phyloP scores from a whole-genome alignment of 2,329 filamentous ascomycete species.

The Colletotrichum cuscutae region DNA sequence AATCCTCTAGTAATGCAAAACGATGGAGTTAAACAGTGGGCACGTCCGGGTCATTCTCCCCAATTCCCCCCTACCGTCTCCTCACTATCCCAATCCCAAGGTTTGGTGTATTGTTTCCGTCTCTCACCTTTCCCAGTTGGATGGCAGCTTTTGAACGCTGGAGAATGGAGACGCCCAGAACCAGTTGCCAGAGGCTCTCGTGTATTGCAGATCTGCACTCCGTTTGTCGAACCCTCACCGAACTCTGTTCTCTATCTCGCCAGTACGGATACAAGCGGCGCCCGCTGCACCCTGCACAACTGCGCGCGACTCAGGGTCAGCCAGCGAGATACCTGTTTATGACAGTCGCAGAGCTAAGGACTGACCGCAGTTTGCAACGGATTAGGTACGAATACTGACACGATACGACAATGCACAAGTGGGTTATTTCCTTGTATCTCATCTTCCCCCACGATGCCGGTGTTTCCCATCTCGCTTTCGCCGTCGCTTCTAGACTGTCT shows the following conservation, averaged over 20 bases:
- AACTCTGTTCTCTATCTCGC: not conserved
- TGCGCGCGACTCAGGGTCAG: not conserved
- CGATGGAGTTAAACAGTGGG: too few relatives aligned
- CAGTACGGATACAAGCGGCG: not conserved
- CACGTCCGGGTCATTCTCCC: not conserved
- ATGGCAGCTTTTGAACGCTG: not conserved
- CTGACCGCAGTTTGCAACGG: too few relatives aligned
- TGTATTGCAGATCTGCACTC: conserved; percentile 20
- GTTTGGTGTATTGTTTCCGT: not conserved
- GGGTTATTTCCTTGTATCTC: not conserved
- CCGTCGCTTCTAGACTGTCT: conserved; percentile 8
- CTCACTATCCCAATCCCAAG: not conserved
- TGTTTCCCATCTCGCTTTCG: not conserved
- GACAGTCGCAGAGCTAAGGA: too few relatives aligned
- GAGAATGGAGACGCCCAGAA: not conserved
- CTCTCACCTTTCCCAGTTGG: conserved; percentile 20
- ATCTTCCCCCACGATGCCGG: not conserved
- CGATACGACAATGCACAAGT: not conserved
- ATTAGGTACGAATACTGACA: not conserved
- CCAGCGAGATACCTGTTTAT: too few relatives aligned
- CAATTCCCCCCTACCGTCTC: not conserved
- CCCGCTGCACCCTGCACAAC: not conserved
- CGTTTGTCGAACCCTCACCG: not conserved
- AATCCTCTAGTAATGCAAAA: too few relatives aligned
- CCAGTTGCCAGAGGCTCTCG: not conserved